A percentile compares a stretch with the other conserved stretches of the same genome.
phyloP scores from a whole-genome alignment of 2,329 filamentous ascomycete species.

The Graphilbum fragrans region DNA sequence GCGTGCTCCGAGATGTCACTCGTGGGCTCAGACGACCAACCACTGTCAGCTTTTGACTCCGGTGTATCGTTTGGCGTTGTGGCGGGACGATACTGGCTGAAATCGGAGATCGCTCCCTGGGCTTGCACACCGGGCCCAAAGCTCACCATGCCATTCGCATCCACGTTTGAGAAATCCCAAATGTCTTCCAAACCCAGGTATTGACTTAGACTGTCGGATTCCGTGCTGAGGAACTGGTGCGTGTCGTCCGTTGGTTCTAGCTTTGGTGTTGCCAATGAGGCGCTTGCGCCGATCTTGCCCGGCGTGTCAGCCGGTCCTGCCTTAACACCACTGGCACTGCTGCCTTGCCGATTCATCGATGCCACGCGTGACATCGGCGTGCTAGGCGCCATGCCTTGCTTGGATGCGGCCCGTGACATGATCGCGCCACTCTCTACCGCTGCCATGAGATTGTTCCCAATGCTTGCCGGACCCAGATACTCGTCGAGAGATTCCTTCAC shows the following conservation, averaged over 20 bases:
- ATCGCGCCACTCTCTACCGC: constrained; percentile 8
- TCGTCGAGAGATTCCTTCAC: constrained; percentile 34
- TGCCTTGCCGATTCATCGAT: constrained; percentile 38
- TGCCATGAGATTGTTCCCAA: constrained; percentile 10
- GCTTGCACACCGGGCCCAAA: constrained; percentile 25
- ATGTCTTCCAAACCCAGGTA: too few species aligned
- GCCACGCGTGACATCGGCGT: constrained; percentile 40
- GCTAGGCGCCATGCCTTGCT: constrained; percentile 29
- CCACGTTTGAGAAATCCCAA: constrained; percentile 31
- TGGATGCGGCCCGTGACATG: constrained; percentile 31
- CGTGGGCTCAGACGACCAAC: constrained; percentile 42
- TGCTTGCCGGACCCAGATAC: constrained; percentile 17
- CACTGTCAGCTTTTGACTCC: constrained; percentile 50
- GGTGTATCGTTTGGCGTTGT: constrained; percentile 52
- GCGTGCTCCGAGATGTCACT: constrained; percentile 48
- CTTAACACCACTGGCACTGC: constrained; percentile 23
- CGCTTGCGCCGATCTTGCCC: constrained; percentile 17
- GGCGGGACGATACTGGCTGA: constrained; percentile 36
- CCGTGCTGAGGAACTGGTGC: too few species aligned
- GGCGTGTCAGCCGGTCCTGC: constrained; percentile 3
- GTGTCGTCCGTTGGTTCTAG: too few species aligned
- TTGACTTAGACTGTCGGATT: too few species aligned
- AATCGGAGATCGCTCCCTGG: constrained; percentile 38
- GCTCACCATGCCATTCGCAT: constrained; percentile 37
- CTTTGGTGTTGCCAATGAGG: background rate